Base-by-base conservation (phyloP, 768 basidiomycete genomes). In the Lentinula sp. region DNA sequence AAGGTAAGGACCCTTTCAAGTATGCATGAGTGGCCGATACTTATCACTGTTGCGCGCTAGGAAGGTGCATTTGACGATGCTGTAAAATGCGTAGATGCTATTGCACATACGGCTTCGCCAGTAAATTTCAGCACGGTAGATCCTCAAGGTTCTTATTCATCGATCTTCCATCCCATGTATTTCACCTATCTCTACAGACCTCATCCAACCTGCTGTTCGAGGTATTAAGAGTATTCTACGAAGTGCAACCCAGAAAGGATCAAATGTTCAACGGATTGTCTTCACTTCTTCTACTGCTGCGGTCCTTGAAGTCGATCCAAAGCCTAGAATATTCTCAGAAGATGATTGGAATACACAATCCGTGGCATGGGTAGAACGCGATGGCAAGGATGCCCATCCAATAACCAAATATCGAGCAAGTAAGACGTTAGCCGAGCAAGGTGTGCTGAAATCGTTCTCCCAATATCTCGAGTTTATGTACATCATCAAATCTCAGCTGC, bases 351-450 rank as follows among this genome's bases (percentile, higher is more conserved):
- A 88, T 65, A 69, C 81, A 13, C 72, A 72, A 55, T 73, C 80
- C 4, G 66, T 82, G 16, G 67, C 73, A 52, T 72, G 75, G 7
- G 76, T 83, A 15, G 73, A 80, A 59, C 74, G 81, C 61, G 71
- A 82, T 49, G 87, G 86, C 0, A 69, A 72, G 15, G 73, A 78
- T 1, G 81, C 82, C 0, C 60, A 68, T 0, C 61, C 62, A 0
- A 62, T 69, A n/a, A 62, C 70, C 18, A 83, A 80, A 64, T 91
- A 91, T 68, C 66, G 76, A 21, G 83, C 85, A 2, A 83, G 82
- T 16, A 91, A 91, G 74, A 78, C 76, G 2, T 73, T 88, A 1
- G 85, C 87, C 0, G 90, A 92, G 71, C 76, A 74, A 71, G 78
- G 84, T 81, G 59, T 6, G 62, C 57, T 28, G 28, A 4, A 9